These are phyloP conservation scores for Crithidia fasciculata DNA, from an alignment of 208 protist genomes.

Conservation along the genomic window DNA sequence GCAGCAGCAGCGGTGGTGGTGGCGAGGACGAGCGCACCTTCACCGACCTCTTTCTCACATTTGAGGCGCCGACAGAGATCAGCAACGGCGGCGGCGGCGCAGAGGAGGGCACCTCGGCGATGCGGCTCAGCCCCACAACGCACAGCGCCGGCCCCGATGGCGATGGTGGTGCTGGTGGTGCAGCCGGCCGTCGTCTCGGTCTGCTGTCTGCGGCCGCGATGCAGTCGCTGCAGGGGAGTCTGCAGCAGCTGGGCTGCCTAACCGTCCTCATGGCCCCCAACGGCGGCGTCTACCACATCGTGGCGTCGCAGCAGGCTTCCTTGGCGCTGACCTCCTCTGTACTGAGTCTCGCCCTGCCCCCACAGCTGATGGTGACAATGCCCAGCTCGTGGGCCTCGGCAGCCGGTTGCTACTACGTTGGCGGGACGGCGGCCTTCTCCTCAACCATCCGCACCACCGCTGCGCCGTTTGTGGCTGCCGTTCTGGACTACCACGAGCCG, in stretches of 20 bases:
- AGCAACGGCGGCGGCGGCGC: not conserved
- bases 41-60: conserved; percentile 16
- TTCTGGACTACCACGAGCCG: conserved; percentile 23
- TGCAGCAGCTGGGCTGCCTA: conserved; percentile 17
- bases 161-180: not conserved
- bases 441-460: conserved; percentile 17
- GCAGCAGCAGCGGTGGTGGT: too few species aligned
- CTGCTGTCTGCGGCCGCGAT: conserved; percentile 9
- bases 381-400: not conserved
- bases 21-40: not conserved
- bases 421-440: conserved; percentile 2
- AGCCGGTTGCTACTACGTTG: not conserved
- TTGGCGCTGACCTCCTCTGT: conserved; percentile 19
- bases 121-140: not conserved
- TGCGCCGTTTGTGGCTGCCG: conserved; percentile 16
- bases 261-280: conserved; percentile 10
- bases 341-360: conserved; percentile 25
- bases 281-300: conserved; percentile 29
- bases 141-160: not conserved
- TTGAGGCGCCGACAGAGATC: conserved; percentile 16
- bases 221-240: conserved; percentile 7
- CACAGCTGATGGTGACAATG: conserved; percentile 4
- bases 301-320: conserved; percentile 12
- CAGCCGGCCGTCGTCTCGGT: not conserved
- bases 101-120: not conserved